Evolutionary conservation across 2,329 filamentous ascomycete genomes (phyloP).

Genomic region (Pseudocercospora fuligena): DNA sequence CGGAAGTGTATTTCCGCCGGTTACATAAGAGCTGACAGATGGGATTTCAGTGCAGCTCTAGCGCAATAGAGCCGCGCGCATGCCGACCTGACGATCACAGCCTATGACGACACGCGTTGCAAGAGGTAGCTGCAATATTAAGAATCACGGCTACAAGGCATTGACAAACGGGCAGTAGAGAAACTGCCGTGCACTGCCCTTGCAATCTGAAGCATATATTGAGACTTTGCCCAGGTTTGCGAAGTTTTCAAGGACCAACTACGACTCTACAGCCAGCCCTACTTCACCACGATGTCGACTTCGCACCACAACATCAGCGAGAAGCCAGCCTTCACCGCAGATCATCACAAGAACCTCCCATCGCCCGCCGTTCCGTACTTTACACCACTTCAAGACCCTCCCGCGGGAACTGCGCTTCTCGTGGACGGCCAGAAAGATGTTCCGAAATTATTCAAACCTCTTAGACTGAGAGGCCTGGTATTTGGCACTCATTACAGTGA

Average conservation of each 20-base stretch:
- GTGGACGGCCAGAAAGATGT: constrained; percentile 55
- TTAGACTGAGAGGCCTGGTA: constrained; percentile 60
- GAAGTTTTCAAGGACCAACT: not conserved
- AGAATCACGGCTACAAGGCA: constrained; percentile 10
- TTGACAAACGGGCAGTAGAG: not conserved
- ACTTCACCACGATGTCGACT: constrained; percentile 25
- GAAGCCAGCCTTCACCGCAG: constrained; percentile 19
- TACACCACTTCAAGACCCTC: constrained; percentile 53
- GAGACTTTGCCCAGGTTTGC: not conserved
- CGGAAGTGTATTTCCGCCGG: not conserved
- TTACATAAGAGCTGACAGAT: not conserved
- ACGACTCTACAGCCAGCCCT: not conserved
- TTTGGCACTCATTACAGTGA: not conserved
- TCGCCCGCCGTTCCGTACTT: constrained; percentile 54
- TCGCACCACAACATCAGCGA: constrained; percentile 39
- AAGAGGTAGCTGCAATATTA: constrained; percentile 7
- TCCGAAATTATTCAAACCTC: constrained; percentile 64
- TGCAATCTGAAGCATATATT: constrained; percentile 2
- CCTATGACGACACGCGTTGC: constrained; percentile 9
- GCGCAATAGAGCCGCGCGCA: not conserved
- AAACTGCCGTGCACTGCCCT: not conserved
- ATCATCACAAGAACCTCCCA: constrained; percentile 46
- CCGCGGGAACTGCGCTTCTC: constrained; percentile 53
- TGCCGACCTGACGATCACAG: constrained; percentile 5
- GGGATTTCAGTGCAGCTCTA: not conserved